A percentile compares a stretch with the other conserved stretches of the same genome.
Evolutionary conservation across 2,329 filamentous ascomycete species (phyloP).

Genomic region (Pseudogymnoascus destructans): DNA sequence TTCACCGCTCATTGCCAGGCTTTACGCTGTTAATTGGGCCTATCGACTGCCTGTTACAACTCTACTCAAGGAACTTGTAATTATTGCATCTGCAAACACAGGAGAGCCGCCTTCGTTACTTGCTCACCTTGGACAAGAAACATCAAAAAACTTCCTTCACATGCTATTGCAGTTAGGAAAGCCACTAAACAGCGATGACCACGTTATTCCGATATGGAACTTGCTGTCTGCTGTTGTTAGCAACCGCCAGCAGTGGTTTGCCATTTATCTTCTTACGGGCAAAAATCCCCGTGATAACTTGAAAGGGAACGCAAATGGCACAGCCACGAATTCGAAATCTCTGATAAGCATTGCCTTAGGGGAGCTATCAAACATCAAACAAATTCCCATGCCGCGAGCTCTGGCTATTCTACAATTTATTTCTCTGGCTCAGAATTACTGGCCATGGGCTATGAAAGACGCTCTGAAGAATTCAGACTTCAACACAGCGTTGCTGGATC

Average conservation of each 20-base stretch:
- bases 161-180: constrained; percentile 65
- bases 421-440: constrained; percentile 78
- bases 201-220: constrained; percentile 64
- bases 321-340: constrained; percentile 40
- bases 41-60: constrained; percentile 54
- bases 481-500: constrained; percentile 57
- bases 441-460: constrained; percentile 84
- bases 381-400: constrained; percentile 50
- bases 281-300: constrained; percentile 67
- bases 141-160: constrained; percentile 72
- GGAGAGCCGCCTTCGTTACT: constrained; percentile 89
- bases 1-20: constrained; percentile 59
- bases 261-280: constrained; percentile 82
- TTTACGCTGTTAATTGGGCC: constrained; percentile 56
- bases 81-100: constrained; percentile 49
- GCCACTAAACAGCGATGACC: constrained; percentile 52
- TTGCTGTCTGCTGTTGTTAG: constrained; percentile 77
- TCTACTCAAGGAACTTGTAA: constrained; percentile 61
- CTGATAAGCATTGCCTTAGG: constrained; percentile 64
- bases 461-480: constrained; percentile 63
- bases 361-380: constrained; percentile 51
- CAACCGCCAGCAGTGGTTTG: constrained; percentile 91
- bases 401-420: constrained; percentile 77
- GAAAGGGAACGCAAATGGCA: constrained; percentile 36
- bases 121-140: constrained; percentile 70